Conservation (phyloP, 2,329 filamentous ascomycete genomes). For the Alternaria brassicae region DNA sequence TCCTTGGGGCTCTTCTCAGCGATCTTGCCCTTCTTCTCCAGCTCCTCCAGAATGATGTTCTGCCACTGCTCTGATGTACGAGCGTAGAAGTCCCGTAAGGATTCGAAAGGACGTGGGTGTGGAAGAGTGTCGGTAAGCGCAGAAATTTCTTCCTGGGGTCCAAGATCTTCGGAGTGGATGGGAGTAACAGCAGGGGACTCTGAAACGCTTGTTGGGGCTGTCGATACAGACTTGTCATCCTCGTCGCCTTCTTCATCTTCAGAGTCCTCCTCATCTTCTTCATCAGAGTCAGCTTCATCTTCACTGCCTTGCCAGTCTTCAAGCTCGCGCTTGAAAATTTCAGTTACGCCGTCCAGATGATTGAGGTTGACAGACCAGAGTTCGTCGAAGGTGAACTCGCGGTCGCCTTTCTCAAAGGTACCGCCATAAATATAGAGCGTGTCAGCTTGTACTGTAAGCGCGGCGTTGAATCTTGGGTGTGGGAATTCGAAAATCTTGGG, state of each 20-base stretch:
- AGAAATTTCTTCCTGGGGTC: constrained; percentile 61
- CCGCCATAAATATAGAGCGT: constrained; percentile 93
- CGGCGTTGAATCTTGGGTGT: constrained; percentile 88
- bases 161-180: constrained; percentile 50
- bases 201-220: constrained; percentile 60
- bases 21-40: constrained; percentile 66
- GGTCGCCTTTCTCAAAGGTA: constrained; percentile 92
- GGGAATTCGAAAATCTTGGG: constrained; percentile 80
- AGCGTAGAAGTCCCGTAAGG: constrained; percentile 87
- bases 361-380: constrained; percentile 92
- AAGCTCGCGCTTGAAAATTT: constrained; percentile 85
- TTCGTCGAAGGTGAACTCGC: constrained; percentile 95
- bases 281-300: constrained; percentile 53
- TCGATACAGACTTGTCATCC: constrained; percentile 58
- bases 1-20: constrained; percentile 81
- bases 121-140: constrained; percentile 74
- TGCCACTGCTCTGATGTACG: constrained; percentile 92
- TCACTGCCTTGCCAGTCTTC: constrained; percentile 77
- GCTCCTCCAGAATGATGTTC: constrained; percentile 77
- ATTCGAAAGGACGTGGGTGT: constrained; percentile 83
- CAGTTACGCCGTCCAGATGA: constrained; percentile 91
- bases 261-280: constrained; percentile 56
- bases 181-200: constrained; percentile 29
- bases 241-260: constrained; percentile 60
- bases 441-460: constrained; percentile 89